A percentile compares a stretch with the other conserved stretches of the same genome.
These are phyloP conservation scores for Mycena albidolilacea DNA, from an alignment of 768 basidiomycete species.

Conservation along the genomic window DNA sequence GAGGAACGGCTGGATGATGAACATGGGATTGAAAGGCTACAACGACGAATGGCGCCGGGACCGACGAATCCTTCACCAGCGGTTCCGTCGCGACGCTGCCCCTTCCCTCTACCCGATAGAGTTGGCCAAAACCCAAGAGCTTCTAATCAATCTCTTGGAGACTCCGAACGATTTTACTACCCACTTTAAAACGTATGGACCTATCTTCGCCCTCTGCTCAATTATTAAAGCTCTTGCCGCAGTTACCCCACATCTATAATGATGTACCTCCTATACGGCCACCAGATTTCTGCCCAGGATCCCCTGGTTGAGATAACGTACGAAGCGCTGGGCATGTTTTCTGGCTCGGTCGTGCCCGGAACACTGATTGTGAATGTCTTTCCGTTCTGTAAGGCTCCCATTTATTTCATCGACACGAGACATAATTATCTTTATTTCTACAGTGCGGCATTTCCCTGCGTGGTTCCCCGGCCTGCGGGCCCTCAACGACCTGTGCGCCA, in stretches of 20 bases:
- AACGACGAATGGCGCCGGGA: conserved; percentile 41
- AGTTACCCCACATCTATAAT: conserved; percentile 45
- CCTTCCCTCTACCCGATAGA: conserved; percentile 34
- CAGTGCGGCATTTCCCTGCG: conserved; percentile 55
- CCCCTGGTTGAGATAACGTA: conserved; percentile 39
- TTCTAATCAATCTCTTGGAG: conserved; percentile 39
- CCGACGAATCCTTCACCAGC: conserved; percentile 41
- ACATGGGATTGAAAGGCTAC: conserved; percentile 40
- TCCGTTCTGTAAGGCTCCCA: conserved; percentile 43
- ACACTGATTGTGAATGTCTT: conserved; percentile 52
- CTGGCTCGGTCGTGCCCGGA: conserved; percentile 37
- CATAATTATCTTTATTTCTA: too few species aligned
- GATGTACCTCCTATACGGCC: conserved; percentile 41
- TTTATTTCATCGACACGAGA: background rate
- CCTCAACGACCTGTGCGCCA: conserved; percentile 35
- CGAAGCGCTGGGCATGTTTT: conserved; percentile 38
- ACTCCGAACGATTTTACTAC: conserved; percentile 33
- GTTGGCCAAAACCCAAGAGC: conserved; percentile 35
- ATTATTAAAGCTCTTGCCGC: background rate
- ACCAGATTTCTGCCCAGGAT: conserved; percentile 38
- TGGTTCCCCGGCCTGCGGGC: conserved; percentile 51
- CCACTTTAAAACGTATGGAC: conserved; percentile 37
- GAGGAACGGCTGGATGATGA: conserved; percentile 43
- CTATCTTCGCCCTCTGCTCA: background rate
- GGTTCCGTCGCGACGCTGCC: conserved; percentile 35